These are phyloP conservation scores for Spergularia marina DNA, from an alignment of 148 eudicot genomes.

Conservation along the genomic window DNA sequence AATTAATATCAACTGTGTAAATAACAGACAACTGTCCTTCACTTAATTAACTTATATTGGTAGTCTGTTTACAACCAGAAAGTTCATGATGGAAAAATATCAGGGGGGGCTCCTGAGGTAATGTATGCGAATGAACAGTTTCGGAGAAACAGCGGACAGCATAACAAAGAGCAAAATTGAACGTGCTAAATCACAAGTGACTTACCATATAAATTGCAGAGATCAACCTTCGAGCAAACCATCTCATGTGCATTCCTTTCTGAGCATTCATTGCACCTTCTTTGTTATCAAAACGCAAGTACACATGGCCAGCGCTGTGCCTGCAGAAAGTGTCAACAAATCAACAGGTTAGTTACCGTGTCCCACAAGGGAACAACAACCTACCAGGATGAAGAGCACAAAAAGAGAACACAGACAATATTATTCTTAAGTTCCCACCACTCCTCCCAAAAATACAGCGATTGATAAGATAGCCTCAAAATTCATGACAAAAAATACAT, in stretches of 20 bases:
- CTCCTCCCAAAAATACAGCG: not conserved
- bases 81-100: no score
- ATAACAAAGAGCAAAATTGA: not conserved
- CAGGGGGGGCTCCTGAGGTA: no score
- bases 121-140: no score
- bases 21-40: no score
- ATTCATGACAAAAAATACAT: not conserved
- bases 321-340: slow-evolving; percentile 33
- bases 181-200: slow-evolving; percentile 8
- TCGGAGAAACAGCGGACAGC: not conserved
- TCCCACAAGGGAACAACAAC: no score
- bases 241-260: slow-evolving; percentile 79
- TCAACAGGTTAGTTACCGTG: not conserved
- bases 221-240: slow-evolving; percentile 90
- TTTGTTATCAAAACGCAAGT: slow-evolving; percentile 67
- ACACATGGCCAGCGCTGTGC: slow-evolving; percentile 89
- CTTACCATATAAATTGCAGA: slow-evolving; percentile 87
- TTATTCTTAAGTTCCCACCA: not conserved
- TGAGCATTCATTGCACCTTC: slow-evolving; percentile 81
- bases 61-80: no score
- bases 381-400: not conserved
- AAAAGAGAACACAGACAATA: not conserved
- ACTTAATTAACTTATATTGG: no score
- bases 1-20: no score
- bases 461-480: not conserved